These are phyloP conservation scores for Cercospora zeina DNA, from an alignment of 2,329 filamentous ascomycete species.

Conservation along the genomic window DNA sequence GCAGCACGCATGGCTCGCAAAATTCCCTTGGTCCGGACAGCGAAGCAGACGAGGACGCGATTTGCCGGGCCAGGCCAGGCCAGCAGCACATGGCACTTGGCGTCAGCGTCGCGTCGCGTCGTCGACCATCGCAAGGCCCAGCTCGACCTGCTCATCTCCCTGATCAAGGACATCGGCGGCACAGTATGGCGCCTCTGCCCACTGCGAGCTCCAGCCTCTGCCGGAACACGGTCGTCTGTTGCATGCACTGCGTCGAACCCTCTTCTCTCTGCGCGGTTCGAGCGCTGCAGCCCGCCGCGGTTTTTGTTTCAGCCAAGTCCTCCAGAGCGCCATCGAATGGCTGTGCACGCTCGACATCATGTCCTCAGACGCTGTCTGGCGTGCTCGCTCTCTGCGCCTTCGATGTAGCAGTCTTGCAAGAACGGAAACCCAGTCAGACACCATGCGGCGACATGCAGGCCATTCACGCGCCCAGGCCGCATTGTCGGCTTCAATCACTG, in stretches of 20 bases:
- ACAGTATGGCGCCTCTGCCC: neutral
- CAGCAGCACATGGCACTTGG: neutral
- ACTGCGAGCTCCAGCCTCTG: neutral
- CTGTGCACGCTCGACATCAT: constrained; percentile 5
- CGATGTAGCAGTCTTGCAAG: neutral
- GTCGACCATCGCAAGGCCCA: neutral
- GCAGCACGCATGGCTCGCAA: neutral
- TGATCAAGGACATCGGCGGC: neutral
- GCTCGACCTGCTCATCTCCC: neutral
- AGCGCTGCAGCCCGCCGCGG: neutral
- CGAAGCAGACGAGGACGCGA: neutral
- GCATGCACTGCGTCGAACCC: neutral
- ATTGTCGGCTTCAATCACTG: neutral
- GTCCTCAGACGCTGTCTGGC: neutral
- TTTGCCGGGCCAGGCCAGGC: neutral
- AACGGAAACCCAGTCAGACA: neutral
- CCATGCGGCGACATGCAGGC: neutral
- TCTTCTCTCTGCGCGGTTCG: neutral
- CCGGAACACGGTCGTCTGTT: neutral
- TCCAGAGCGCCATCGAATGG: neutral
- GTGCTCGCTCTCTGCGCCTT: neutral
- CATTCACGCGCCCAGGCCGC: neutral
- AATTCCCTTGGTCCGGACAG: neutral
- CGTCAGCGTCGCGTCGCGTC: neutral
- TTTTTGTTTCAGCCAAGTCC: constrained; percentile 11